Percentiles rank a stretch among this genome's conserved stretches.
These are phyloP conservation scores for Microbotryum saponariae DNA, from an alignment of 1,284 basidiomycete species.

Conservation along the genomic window DNA sequence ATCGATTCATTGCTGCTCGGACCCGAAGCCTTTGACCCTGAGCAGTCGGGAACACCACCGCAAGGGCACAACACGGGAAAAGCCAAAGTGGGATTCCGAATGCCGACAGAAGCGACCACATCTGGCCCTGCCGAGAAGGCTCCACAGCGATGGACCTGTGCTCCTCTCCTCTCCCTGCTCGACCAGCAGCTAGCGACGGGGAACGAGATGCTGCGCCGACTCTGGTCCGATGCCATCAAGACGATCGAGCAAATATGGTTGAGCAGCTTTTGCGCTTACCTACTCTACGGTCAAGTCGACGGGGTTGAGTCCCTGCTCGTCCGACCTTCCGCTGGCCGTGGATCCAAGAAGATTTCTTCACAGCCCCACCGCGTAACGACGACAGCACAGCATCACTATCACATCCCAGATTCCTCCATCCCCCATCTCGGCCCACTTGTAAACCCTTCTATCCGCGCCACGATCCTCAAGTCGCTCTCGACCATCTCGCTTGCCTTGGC, in stretches of 20 bases:
- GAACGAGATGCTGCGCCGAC: background rate
- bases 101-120: background rate
- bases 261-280: background rate
- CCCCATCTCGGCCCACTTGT: background rate
- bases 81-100: background rate
- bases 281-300: background rate
- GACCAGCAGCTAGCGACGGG: background rate
- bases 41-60: too few species aligned
- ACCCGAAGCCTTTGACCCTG: background rate
- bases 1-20: background rate
- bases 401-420: background rate
- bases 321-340: too few species aligned
- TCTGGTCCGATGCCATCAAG: background rate
- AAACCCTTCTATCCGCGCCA: background rate
- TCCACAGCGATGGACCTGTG: background rate
- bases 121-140: background rate
- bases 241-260: background rate
- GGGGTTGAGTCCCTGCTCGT: background rate
- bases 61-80: too few species aligned
- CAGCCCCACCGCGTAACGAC: too few species aligned
- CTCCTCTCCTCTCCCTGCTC: conserved; percentile 4
- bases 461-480: background rate
- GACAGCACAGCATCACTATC: background rate
- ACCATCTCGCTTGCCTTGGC: background rate
- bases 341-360: too few species aligned